Evolutionary conservation across 129 eudicot genomes (phyloP).

Genomic region (sunflower (Helianthus annuus)): HanXRQr2.0-SUNRISE NC_035442.2:64993277-64993776

Average conservation of each 20-base stretch:
- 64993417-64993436: slow-evolving; percentile 79
- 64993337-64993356: too few relatives aligned
- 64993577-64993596: slow-evolving; percentile 91
- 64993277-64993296: background rate
- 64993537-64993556: slow-evolving; percentile 82
- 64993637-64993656: background rate
- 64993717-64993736: background rate
- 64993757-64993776: background rate
- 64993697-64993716: background rate
- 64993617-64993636: too few relatives aligned
- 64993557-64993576: slow-evolving; percentile 97
- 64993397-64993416: slow-evolving; percentile 72
- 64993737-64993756: background rate
- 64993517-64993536: slow-evolving; percentile 96
- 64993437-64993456: slow-evolving; percentile 86
- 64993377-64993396: background rate
- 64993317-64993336: too few relatives aligned
- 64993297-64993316: background rate
- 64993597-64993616: slow-evolving; percentile 53
- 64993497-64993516: slow-evolving; percentile 93
- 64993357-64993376: background rate
- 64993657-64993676: background rate
- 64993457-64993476: slow-evolving; percentile 86
- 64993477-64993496: slow-evolving; percentile 77
- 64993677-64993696: background rate